Conservation (phyloP, 768 basidiomycete genomes). For the Nidularia pulvinata region DNA sequence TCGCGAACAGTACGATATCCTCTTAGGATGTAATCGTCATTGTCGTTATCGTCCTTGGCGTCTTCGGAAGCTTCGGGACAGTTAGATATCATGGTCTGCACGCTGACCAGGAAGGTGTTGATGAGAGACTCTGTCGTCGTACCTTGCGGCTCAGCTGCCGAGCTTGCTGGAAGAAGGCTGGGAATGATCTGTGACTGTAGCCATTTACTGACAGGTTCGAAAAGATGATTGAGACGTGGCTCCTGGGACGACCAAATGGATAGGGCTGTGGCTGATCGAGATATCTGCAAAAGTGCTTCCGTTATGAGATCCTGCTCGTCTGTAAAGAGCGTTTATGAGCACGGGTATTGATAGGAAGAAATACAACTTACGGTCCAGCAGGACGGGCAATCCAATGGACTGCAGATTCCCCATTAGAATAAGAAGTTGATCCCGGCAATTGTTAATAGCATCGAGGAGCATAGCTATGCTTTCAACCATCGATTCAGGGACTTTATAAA, state of each 20-base stretch:
- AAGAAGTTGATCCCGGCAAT: too few species aligned
- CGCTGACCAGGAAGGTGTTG: slow-evolving; percentile 60
- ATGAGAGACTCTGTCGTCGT: slow-evolving; percentile 43
- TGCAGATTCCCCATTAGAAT: too few species aligned
- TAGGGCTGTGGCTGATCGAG: too few species aligned
- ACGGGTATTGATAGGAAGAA: too few species aligned
- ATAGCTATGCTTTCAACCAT: background rate
- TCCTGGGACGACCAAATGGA: background rate
- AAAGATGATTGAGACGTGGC: slow-evolving; percentile 13
- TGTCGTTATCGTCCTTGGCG: slow-evolving; percentile 14
- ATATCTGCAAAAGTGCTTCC: too few species aligned
- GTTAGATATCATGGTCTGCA: slow-evolving; percentile 56
- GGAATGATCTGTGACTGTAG: slow-evolving; percentile 16
- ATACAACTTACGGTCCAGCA: too few species aligned
- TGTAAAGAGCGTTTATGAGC: background rate
- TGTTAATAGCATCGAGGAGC: too few species aligned
- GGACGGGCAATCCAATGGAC: too few species aligned
- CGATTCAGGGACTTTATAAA: background rate
- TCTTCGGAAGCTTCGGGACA: slow-evolving; percentile 23
- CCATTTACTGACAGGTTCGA: slow-evolving; percentile 30
- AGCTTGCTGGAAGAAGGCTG: slow-evolving; percentile 2
- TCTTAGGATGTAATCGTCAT: slow-evolving; percentile 54
- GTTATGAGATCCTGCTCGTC: background rate
- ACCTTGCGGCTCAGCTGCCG: slow-evolving; percentile 6
- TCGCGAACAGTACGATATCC: slow-evolving; percentile 41